phyloP scores from a whole-genome alignment of 257 asterid genomes.

The Apocynum venetum region DNA sequence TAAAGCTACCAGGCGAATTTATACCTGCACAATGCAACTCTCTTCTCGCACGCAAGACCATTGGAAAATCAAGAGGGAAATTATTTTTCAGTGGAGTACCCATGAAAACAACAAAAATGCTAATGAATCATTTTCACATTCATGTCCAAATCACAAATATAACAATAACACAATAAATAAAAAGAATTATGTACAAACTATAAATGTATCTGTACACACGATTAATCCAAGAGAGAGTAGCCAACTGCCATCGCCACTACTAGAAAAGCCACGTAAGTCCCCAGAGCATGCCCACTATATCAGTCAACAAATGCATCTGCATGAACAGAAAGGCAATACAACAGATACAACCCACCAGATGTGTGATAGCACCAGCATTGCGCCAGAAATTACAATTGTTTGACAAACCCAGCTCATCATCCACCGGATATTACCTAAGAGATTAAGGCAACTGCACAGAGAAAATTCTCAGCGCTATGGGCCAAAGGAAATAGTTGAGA shows the following conservation, averaged over 20 bases:
- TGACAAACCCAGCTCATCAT: constrained; percentile 3
- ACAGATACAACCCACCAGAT: neutral
- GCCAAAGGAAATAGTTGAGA: neutral
- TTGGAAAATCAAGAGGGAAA: no score
- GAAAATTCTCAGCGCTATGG: neutral
- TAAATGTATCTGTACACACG: constrained; percentile 7
- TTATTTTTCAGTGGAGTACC: no score
- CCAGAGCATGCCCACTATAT: neutral
- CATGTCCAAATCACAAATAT: neutral
- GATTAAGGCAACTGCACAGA: neutral
- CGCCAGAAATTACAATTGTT: neutral
- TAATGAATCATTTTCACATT: no score
- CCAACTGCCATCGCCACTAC: neutral
- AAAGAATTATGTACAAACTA: neutral
- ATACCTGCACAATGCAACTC: no score
- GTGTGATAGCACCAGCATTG: neutral
- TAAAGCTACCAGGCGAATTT: no score
- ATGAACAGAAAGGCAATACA: neutral
- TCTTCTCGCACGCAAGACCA: no score
- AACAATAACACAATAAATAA: neutral
- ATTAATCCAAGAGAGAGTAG: neutral
- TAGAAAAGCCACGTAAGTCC: neutral
- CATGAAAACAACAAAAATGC: no score
- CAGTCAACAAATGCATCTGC: neutral
- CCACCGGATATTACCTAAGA: neutral